phyloP scores from a whole-genome alignment of 257 asterid genomes.

The Cinchona pubescens region DNA sequence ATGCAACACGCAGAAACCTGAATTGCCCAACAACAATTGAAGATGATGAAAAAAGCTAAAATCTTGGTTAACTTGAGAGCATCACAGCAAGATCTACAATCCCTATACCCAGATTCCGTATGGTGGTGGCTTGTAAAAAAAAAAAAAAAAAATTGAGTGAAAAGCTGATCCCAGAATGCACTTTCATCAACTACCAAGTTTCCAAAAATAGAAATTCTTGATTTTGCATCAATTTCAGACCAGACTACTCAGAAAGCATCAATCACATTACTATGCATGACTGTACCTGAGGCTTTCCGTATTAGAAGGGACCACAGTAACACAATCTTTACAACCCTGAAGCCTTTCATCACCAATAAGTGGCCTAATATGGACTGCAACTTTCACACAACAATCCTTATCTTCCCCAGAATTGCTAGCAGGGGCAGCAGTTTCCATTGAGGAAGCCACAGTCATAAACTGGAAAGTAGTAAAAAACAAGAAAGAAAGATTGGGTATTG shows the following conservation, averaged over 20 bases:
- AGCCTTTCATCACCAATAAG: conserved; percentile 92
- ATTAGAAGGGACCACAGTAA: conserved; percentile 57
- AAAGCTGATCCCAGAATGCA: conserved; percentile 27
- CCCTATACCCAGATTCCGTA: too few species aligned
- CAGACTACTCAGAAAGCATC: conserved; percentile 22
- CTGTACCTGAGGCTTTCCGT: conserved; percentile 96
- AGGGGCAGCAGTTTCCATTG: conserved; percentile 53
- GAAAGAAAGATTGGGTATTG: conserved; percentile 5
- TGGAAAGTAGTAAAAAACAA: not conserved
- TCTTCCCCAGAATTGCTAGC: conserved; percentile 55
- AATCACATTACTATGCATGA: conserved; percentile 34
- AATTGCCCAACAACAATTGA: conserved; percentile 8
- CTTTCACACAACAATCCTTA: conserved; percentile 97
- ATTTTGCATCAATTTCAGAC: conserved; percentile 22
- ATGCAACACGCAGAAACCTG: conserved; percentile 40
- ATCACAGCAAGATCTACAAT: conserved; percentile 47
- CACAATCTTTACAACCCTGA: conserved; percentile 98
- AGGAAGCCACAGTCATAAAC: conserved; percentile 3
- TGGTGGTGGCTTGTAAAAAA: not conserved
- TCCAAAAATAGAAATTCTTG: conserved; percentile 7
- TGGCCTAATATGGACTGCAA: conserved; percentile 93
- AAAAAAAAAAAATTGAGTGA: conserved; percentile 20
- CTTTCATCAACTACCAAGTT: conserved; percentile 17
- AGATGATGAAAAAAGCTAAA: conserved; percentile 14
- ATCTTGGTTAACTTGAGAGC: conserved; percentile 21